Conservation (phyloP, 176 grass and related monocot species). For the Oryza meridionalis region DNA sequence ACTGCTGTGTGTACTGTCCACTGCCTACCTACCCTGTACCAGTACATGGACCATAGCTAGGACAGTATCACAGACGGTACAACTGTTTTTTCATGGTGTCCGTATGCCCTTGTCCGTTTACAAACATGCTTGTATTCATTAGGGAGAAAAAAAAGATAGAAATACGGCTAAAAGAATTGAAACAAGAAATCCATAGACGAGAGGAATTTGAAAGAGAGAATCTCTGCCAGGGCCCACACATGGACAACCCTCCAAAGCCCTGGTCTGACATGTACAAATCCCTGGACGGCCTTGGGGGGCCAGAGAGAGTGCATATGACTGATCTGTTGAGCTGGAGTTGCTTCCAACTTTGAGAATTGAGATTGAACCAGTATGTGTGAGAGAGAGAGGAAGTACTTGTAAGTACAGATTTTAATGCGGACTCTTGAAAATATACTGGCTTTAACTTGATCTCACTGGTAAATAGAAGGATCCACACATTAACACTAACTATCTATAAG, state of each 20-base stretch:
- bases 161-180: neutral
- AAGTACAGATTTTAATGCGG: no score
- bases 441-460: no score
- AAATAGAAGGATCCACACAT: no score
- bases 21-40: neutral
- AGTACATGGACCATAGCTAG: neutral
- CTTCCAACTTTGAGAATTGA: neutral
- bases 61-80: slow-evolving; percentile 1
- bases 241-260: neutral
- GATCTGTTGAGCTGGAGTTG: neutral
- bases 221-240: slow-evolving; percentile 12
- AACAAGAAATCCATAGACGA: neutral
- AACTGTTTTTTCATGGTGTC: neutral
- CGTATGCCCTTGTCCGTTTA: neutral
- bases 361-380: no score
- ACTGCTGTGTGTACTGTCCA: neutral
- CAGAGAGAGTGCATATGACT: neutral
- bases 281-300: neutral
- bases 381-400: no score
- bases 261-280: neutral
- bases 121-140: neutral
- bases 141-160: neutral
- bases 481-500: no score
- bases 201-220: slow-evolving; percentile 17
- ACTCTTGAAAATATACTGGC: no score